Conservation (phyloP, 1,284 basidiomycete genomes). For the Puccinia novopanici region DNA sequence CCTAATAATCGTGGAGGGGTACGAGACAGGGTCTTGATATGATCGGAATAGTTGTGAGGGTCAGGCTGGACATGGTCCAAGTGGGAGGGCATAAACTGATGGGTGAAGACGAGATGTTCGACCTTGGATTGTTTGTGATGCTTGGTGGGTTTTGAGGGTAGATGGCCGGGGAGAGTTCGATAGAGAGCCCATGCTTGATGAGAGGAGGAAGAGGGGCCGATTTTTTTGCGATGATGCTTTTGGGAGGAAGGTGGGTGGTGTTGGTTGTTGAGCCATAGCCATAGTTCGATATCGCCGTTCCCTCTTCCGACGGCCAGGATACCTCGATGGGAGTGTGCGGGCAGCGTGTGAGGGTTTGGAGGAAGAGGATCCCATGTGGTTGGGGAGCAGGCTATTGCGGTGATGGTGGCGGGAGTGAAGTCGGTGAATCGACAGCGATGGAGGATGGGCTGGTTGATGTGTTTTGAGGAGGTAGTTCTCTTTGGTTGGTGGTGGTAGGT, state of each 20-base stretch:
- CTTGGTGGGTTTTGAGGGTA: conserved; percentile 50
- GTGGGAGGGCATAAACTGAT: conserved; percentile 80
- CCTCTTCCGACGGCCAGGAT: conserved; percentile 83
- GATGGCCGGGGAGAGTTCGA: conserved; percentile 54
- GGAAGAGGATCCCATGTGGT: conserved; percentile 66
- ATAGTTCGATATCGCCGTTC: conserved; percentile 92
- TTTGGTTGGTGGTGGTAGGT: conserved; percentile 14
- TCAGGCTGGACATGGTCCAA: conserved; percentile 68
- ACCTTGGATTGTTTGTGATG: conserved; percentile 56
- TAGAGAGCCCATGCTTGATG: conserved; percentile 54
- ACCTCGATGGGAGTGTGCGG: conserved; percentile 62
- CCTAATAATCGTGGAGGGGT: conserved; percentile 62
- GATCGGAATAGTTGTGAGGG: conserved; percentile 85
- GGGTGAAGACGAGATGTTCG: conserved; percentile 67
- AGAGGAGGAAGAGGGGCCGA: conserved; percentile 64
- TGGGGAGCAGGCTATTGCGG: conserved; percentile 83
- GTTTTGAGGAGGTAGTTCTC: background rate
- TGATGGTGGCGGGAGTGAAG: conserved; percentile 82
- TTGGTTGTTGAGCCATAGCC: conserved; percentile 71
- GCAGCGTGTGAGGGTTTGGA: conserved; percentile 60
- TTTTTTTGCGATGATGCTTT: conserved; percentile 69
- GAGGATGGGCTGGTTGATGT: conserved; percentile 58
- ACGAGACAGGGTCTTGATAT: conserved; percentile 68
- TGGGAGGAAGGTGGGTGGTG: conserved; percentile 53
- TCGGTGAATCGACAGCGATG: conserved; percentile 94